Percentiles rank a stretch among this genome's conserved stretches.
These are phyloP conservation scores for Saccharomyces hybrid DNA, from an alignment of 1,139 yeast genomes.

Conservation along the genomic window DNA sequence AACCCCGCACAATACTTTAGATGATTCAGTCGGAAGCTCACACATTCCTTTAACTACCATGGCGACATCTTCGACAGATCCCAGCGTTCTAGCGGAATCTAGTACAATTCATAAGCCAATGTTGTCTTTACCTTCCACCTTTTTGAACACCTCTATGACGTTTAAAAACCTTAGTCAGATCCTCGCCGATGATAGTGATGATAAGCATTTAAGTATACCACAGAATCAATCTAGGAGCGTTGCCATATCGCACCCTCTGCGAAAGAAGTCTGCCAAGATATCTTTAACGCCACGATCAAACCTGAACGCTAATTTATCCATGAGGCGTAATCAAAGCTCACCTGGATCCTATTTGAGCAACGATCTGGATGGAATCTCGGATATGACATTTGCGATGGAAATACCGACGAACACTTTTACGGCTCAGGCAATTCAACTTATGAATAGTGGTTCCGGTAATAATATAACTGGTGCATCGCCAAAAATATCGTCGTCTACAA, in stretches of 20 bases:
- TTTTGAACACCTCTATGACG: constrained; percentile 24
- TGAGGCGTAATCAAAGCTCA: constrained; percentile 2
- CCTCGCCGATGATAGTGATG: constrained; percentile 10
- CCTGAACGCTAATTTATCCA: constrained; percentile 10
- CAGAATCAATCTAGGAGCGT: constrained; percentile 1
- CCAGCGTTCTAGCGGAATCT: constrained; percentile 27
- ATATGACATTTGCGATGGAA: constrained; percentile 26
- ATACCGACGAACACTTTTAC: constrained; percentile 24
- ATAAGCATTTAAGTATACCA: background rate
- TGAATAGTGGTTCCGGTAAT: background rate
- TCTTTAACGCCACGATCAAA: constrained; percentile 11
- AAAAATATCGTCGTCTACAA: background rate
- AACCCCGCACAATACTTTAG: background rate
- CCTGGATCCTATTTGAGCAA: background rate
- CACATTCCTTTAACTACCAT: background rate
- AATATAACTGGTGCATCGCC: background rate
- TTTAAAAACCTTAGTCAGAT: constrained; percentile 24
- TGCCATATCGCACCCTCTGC: constrained; percentile 6
- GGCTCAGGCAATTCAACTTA: constrained; percentile 23
- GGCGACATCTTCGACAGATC: constrained; percentile 5
- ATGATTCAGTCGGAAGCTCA: background rate
- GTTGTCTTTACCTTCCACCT: constrained; percentile 20
- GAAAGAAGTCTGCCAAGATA: constrained; percentile 14
- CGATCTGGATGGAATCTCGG: constrained; percentile 18
- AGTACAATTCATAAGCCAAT: constrained; percentile 20